Evolutionary conservation across 2,329 filamentous ascomycete genomes (phyloP).

Genomic region (Erysiphe pulchra): DNA sequence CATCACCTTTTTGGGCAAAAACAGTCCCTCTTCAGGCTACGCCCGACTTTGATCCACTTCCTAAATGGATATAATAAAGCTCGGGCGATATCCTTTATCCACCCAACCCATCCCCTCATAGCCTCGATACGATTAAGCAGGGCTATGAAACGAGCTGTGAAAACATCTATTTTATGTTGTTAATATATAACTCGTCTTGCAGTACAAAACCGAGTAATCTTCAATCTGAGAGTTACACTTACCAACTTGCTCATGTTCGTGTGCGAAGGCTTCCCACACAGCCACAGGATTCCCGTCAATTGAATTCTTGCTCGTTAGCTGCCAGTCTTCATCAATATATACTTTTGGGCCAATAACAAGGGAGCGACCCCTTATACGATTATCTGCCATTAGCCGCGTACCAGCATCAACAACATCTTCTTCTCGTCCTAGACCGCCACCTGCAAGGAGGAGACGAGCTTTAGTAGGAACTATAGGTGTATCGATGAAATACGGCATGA

Average conservation of each 20-base stretch:
- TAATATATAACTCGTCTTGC: too few species aligned
- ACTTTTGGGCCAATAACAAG: conserved; percentile 31
- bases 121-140: too few species aligned
- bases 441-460: conserved; percentile 27
- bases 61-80: too few species aligned
- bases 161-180: too few species aligned
- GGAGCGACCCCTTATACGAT: conserved; percentile 26
- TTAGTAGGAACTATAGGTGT: conserved; percentile 27
- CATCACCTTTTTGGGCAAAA: too few species aligned
- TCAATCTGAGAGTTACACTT: conserved; percentile 1
- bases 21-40: too few species aligned
- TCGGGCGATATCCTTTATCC: too few species aligned
- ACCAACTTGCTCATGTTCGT: conserved; percentile 26
- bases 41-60: too few species aligned
- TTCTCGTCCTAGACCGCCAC: conserved; percentile 24
- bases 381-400: conserved; percentile 33
- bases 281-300: conserved; percentile 16
- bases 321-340: conserved; percentile 18
- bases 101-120: too few species aligned
- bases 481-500: conserved; percentile 42
- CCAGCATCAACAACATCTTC: conserved; percentile 37
- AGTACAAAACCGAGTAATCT: too few species aligned
- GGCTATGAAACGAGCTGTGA: too few species aligned
- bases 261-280: conserved; percentile 33
- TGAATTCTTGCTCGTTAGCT: conserved; percentile 4